Conservation (phyloP, 495 filamentous ascomycete species). For the Aspergillus indologenus region DNA sequence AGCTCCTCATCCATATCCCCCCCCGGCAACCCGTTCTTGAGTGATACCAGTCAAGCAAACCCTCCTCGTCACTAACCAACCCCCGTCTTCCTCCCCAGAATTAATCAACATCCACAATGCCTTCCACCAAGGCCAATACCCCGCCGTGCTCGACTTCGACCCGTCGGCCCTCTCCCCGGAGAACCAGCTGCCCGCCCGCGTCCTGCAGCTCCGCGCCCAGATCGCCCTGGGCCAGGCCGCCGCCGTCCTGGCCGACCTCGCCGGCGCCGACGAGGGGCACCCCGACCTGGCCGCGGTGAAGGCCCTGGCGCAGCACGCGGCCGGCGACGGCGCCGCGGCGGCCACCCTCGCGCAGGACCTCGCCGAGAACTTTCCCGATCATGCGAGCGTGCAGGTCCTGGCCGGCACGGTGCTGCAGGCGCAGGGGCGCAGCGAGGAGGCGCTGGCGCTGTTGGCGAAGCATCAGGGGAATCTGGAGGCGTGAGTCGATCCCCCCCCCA, state of each 20-base stretch:
- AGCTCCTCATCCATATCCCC: background rate
- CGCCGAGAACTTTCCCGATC: constrained; percentile 61
- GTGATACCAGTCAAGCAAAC: too few relatives aligned
- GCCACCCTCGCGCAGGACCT: constrained; percentile 63
- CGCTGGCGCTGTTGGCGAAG: constrained; percentile 68
- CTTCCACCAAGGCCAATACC: constrained; percentile 91
- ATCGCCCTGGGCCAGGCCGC: constrained; percentile 76
- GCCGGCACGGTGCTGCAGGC: constrained; percentile 74
- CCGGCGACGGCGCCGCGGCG: constrained; percentile 59
- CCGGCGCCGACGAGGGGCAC: constrained; percentile 55
- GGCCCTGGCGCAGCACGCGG: constrained; percentile 66
- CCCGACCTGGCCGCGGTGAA: constrained; percentile 78
- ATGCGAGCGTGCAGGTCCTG: constrained; percentile 76
- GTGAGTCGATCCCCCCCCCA: constrained; percentile 48
- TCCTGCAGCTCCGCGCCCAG: constrained; percentile 76
- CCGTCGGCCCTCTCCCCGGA: constrained; percentile 68
- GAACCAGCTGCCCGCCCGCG: constrained; percentile 73
- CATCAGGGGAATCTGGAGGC: constrained; percentile 82
- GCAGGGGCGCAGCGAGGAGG: constrained; percentile 77
- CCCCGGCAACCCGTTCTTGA: background rate
- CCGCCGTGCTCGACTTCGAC: constrained; percentile 76
- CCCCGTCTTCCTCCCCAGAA: constrained; percentile 50
- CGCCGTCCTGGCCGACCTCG: constrained; percentile 65
- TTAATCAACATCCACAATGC: constrained; percentile 92
- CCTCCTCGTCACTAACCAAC: background rate